phyloP scores from a whole-genome alignment of 768 basidiomycete species.

The Trametes maxima region DNA sequence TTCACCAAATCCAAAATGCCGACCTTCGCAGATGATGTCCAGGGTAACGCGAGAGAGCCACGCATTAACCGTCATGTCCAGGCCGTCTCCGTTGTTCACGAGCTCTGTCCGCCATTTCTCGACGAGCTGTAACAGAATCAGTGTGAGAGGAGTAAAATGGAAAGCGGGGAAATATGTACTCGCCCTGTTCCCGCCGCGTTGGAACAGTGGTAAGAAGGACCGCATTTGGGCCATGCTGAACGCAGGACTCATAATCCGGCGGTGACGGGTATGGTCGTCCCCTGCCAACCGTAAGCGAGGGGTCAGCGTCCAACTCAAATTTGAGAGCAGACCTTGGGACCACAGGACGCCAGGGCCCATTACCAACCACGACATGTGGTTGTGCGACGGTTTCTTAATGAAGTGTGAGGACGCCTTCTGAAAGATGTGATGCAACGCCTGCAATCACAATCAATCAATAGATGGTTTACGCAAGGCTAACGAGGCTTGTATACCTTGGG shows the following conservation, averaged over 20 bases:
- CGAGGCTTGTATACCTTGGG: not conserved
- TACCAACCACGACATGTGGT: not conserved
- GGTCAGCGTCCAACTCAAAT: not conserved
- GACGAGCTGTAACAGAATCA: constrained; percentile 9
- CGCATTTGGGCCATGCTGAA: constrained; percentile 25
- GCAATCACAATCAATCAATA: not conserved
- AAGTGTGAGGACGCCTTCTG: constrained; percentile 31
- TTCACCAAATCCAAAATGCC: not conserved
- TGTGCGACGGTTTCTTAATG: constrained; percentile 18
- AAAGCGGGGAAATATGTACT: too few relatives aligned
- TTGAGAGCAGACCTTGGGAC: not conserved
- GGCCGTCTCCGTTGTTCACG: not conserved
- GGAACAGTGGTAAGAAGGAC: constrained; percentile 26
- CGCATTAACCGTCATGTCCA: constrained; percentile 3
- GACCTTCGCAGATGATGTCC: constrained; percentile 29
- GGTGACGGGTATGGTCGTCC: constrained; percentile 22
- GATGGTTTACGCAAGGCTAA: not conserved
- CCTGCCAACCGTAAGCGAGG: not conserved
- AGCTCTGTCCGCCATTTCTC: constrained; percentile 28
- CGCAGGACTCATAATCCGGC: constrained; percentile 26
- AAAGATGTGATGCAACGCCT: constrained; percentile 31
- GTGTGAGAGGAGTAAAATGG: not conserved
- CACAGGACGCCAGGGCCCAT: constrained; percentile 6
- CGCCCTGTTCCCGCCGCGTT: constrained; percentile 20
- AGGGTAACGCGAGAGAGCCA: constrained; percentile 27